phyloP scores from a whole-genome alignment of 163 green algal genomes.

The Volvox carteri region DNA sequence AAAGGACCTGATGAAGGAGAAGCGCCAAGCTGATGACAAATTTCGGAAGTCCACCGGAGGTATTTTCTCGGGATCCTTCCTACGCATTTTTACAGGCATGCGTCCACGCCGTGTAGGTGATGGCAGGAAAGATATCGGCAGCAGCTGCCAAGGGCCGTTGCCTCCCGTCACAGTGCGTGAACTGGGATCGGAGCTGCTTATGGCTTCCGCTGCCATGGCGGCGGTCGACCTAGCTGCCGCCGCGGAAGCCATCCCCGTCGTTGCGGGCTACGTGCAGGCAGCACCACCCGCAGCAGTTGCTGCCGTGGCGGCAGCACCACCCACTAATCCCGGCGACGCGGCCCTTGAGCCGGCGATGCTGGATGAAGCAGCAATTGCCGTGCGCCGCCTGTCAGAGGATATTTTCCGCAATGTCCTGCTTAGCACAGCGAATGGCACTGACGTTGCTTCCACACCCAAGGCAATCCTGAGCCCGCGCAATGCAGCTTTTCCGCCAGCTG shows the following conservation, averaged over 20 bases:
- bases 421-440: neutral
- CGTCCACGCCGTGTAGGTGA: neutral
- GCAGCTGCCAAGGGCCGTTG: neutral
- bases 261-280: conserved; percentile 30
- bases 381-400: neutral
- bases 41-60: neutral
- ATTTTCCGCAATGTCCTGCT: conserved; percentile 45
- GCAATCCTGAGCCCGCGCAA: neutral
- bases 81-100: conserved; percentile 26
- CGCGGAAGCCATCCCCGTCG: neutral
- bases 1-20: conserved; percentile 37
- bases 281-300: neutral
- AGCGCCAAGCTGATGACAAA: neutral
- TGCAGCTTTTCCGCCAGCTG: neutral
- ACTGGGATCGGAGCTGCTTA: conserved; percentile 27
- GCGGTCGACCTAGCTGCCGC: neutral
- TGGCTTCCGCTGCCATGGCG: neutral
- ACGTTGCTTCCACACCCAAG: neutral
- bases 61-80: neutral
- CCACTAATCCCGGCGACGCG: neutral
- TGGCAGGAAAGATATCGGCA: neutral
- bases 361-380: conserved; percentile 9
- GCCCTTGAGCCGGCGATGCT: neutral
- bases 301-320: no score
- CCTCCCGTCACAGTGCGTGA: conserved; percentile 3